Evolutionary conservation across 2,329 filamentous ascomycete species (phyloP).

Genomic region (Ascochyta clinopodiicola): DNA sequence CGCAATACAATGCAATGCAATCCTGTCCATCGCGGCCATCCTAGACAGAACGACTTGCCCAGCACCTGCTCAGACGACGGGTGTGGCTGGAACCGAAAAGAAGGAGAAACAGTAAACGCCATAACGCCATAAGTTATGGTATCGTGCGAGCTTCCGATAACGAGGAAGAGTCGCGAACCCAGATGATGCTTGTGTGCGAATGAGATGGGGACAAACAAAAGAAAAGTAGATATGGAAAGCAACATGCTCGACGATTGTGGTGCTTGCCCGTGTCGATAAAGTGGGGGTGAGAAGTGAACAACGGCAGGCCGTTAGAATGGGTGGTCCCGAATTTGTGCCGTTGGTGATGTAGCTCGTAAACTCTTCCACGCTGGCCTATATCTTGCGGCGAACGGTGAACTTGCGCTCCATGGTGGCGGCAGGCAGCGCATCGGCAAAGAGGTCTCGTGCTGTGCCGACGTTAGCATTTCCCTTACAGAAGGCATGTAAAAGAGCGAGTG

Average conservation of each 20-base stretch:
- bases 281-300: too few species aligned
- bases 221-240: not conserved
- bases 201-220: not conserved
- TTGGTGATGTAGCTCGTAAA: not conserved
- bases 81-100: not conserved
- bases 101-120: not conserved
- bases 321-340: not conserved
- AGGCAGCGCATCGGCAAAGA: conserved; percentile 54
- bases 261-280: too few species aligned
- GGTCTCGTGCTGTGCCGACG: conserved; percentile 51
- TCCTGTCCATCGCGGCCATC: too few species aligned
- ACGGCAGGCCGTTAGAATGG: too few species aligned
- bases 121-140: too few species aligned
- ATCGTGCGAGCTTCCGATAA: too few species aligned
- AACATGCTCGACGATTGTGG: too few species aligned
- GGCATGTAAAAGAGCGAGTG: conserved; percentile 20
- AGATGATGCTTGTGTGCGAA: not conserved
- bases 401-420: conserved; percentile 51
- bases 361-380: conserved; percentile 19
- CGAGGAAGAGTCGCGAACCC: not conserved
- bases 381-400: conserved; percentile 53
- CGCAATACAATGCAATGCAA: too few species aligned
- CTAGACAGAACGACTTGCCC: too few species aligned
- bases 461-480: not conserved
- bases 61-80: too few species aligned